Evolutionary conservation across 1,284 basidiomycete genomes (phyloP).

Genomic region (Trametes pubescens): DNA sequence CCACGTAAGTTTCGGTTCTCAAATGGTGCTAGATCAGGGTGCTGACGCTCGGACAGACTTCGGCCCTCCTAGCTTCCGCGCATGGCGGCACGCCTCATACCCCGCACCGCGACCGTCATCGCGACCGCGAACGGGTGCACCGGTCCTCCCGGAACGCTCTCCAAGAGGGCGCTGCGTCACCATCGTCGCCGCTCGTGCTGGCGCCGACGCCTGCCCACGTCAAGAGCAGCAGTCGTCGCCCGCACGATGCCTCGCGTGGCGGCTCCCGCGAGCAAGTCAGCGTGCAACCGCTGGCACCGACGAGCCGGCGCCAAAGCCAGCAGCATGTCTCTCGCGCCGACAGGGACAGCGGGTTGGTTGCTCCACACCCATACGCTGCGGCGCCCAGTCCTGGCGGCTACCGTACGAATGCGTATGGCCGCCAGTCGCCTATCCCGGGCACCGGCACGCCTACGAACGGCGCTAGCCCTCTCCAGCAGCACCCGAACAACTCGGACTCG

Average conservation of each 20-base stretch:
- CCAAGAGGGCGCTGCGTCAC: slow-evolving; percentile 53
- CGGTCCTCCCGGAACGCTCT: slow-evolving; percentile 65
- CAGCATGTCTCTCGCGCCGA: slow-evolving; percentile 48
- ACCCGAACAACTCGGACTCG: slow-evolving; percentile 58
- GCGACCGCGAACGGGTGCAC: slow-evolving; percentile 56
- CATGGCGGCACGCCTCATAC: slow-evolving; percentile 63
- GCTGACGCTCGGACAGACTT: slow-evolving; percentile 46
- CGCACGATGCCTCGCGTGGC: slow-evolving; percentile 52
- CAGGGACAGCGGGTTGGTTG: slow-evolving; percentile 56
- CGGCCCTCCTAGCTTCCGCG: slow-evolving; percentile 56
- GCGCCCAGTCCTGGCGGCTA: slow-evolving; percentile 64
- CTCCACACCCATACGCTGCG: slow-evolving; percentile 73
- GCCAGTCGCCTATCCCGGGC: slow-evolving; percentile 58
- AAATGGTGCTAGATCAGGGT: background rate
- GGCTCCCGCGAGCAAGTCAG: slow-evolving; percentile 57
- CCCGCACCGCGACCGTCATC: slow-evolving; percentile 58
- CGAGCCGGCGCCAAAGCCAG: slow-evolving; percentile 70
- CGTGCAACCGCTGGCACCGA: slow-evolving; percentile 68
- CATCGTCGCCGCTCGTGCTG: slow-evolving; percentile 65
- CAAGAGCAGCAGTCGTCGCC: slow-evolving; percentile 59
- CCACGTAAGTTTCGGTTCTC: slow-evolving; percentile 52
- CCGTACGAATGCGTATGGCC: slow-evolving; percentile 60
- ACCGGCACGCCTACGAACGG: slow-evolving; percentile 43
- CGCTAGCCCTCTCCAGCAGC: slow-evolving; percentile 28
- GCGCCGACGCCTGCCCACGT: slow-evolving; percentile 70